Conservation (phyloP, 495 filamentous ascomycete genomes). For the Aspergillus kassunensis region DNA sequence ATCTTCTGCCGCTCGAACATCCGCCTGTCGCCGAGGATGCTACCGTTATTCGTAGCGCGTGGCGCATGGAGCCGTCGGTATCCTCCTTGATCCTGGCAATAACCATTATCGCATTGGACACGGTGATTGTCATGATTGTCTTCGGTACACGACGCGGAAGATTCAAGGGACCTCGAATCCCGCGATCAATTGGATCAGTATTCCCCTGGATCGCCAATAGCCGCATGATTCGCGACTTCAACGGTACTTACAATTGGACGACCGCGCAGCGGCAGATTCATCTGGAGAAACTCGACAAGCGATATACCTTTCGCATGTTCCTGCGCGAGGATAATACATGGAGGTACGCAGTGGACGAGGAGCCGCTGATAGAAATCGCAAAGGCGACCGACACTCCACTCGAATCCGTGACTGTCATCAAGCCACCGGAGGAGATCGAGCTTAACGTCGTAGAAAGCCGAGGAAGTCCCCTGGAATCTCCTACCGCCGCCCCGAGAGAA, state of each 20-base stretch:
- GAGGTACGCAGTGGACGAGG: constrained; percentile 39
- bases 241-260: constrained; percentile 31
- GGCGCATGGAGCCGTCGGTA: constrained; percentile 34
- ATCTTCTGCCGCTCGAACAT: constrained; percentile 27
- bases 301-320: constrained; percentile 38
- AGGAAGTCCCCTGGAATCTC: neutral
- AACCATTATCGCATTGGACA: constrained; percentile 35
- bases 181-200: constrained; percentile 36
- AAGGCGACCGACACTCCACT: neutral
- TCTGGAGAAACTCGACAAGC: constrained; percentile 27
- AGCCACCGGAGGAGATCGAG: constrained; percentile 5
- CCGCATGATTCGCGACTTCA: constrained; percentile 37
- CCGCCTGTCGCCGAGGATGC: constrained; percentile 22
- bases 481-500: neutral
- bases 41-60: constrained; percentile 31
- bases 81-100: constrained; percentile 31
- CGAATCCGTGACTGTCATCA: neutral
- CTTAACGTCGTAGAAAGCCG: constrained; percentile 11
- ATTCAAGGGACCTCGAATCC: constrained; percentile 37
- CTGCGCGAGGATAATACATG: constrained; percentile 28
- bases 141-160: constrained; percentile 38
- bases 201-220: constrained; percentile 41
- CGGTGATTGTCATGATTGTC: constrained; percentile 35
- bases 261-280: constrained; percentile 30
- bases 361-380: constrained; percentile 10